These are phyloP conservation scores for Exophiala aquamarina DNA, from an alignment of 2,329 filamentous ascomycete species.

Conservation along the genomic window DNA sequence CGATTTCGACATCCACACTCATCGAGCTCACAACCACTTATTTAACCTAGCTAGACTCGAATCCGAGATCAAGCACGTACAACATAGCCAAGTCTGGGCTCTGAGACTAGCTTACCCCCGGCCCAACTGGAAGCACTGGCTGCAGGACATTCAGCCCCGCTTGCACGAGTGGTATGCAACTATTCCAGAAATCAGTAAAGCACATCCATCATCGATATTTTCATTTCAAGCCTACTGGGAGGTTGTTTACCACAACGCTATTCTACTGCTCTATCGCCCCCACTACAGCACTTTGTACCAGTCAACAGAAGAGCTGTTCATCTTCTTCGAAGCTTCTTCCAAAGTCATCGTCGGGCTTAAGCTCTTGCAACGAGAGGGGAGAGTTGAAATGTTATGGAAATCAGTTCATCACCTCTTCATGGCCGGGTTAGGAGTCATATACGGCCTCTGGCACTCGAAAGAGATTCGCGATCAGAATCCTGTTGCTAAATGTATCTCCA, in stretches of 20 bases:
- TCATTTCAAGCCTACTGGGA: slow-evolving; percentile 34
- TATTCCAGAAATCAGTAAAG: slow-evolving; percentile 30
- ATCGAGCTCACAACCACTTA: slow-evolving; percentile 34
- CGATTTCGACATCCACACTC: slow-evolving; percentile 30
- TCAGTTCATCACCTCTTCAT: slow-evolving; percentile 36
- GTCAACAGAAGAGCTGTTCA: slow-evolving; percentile 28
- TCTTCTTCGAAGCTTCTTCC: slow-evolving; percentile 31
- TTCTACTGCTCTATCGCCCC: slow-evolving; percentile 35
- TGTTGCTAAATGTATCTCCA: slow-evolving; percentile 27
- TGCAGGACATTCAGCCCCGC: slow-evolving; percentile 33
- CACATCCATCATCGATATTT: slow-evolving; percentile 32
- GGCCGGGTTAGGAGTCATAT: slow-evolving; percentile 34
- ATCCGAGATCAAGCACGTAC: slow-evolving; percentile 38
- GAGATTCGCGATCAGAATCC: slow-evolving; percentile 31
- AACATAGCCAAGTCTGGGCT: slow-evolving; percentile 31
- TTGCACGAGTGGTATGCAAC: slow-evolving; percentile 34
- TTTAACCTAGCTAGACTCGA: slow-evolving; percentile 32
- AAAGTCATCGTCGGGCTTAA: slow-evolving; percentile 33
- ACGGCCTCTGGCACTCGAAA: slow-evolving; percentile 35
- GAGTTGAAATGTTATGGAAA: slow-evolving; percentile 35
- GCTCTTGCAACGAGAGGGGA: slow-evolving; percentile 33
- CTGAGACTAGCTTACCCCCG: slow-evolving; percentile 32
- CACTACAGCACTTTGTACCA: slow-evolving; percentile 27
- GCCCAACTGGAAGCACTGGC: slow-evolving; percentile 31
- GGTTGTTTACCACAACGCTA: slow-evolving; percentile 32